Evolutionary conservation across 768 basidiomycete species (phyloP), one percentile per base, ranked within the genome.

Genomic region (Leccinellum albellum): DNA sequence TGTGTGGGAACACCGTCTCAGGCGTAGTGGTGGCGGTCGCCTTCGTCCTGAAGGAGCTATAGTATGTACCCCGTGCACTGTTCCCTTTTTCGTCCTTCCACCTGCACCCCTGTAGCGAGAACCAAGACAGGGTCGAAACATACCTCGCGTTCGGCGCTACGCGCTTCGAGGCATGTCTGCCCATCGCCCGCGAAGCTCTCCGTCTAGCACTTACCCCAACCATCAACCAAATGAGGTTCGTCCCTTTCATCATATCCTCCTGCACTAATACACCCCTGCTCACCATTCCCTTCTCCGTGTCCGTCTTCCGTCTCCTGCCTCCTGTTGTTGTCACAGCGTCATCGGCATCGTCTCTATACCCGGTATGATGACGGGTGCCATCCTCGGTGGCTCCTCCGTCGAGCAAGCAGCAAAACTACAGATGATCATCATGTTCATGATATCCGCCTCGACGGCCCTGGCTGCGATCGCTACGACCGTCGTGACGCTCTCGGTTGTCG

Each of bases 381-480:
- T 95, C 58, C 83, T 94, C 13, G 94, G 90, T 13, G 93, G 92
- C 0, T 82, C 89, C 12, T 86, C 87, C 29, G 89, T 94, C 42
- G 80, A 90, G 20, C 91, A 92, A 71, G 94, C 93, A 0, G 90
- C 90, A 2, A 83, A 85, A 51, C 74, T 94, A 15, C 94, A 94
- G 64, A 94, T 94, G 87, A 85, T 95, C 56, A 91, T 95, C 74
- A 90, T 94, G 85, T 94, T 95, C 73, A 90, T 94, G 88, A 91
- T 94, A 46, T 85, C 86, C 3, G 85, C 91, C 0, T 82, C 84
- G 56, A 88, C 88, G 0, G 83, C 86, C 0, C 79, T 95, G 24
- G 82, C 88, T 13, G 79, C 86, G 3, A 85, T 91, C 53, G 74
- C 82, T 51, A 81, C 84, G 3, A 86, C 87, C 1, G 71, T 86